These are phyloP conservation scores for Chytriomyces sp. DNA, from an alignment of 192 early-diverging fungal genomes.

Conservation along the genomic window DNA sequence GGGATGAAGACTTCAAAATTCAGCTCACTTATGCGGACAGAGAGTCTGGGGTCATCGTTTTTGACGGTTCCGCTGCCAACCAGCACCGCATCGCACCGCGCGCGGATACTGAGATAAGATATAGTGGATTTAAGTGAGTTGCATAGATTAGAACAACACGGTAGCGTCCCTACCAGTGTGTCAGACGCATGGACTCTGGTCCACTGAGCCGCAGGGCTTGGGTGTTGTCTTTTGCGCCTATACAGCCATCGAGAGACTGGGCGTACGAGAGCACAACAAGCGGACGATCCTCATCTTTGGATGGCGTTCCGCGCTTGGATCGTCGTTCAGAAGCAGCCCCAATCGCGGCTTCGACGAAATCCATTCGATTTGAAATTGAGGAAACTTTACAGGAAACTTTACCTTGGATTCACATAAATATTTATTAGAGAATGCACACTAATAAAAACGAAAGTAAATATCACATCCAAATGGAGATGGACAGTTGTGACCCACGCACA, in stretches of 20 bases:
- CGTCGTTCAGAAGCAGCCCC: no score
- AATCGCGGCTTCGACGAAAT: no score
- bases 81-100: slow-evolving; percentile 75
- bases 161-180: slow-evolving; percentile 54
- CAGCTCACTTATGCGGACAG: slow-evolving; percentile 11
- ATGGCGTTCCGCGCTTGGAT: no score
- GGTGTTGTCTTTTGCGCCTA: slow-evolving; percentile 51
- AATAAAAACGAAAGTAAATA: no score
- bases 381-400: no score
- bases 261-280: slow-evolving; percentile 81
- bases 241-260: slow-evolving; percentile 82
- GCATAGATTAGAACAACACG: neutral
- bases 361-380: no score
- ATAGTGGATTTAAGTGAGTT: neutral
- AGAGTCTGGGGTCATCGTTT: slow-evolving; percentile 77
- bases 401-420: no score
- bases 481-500: no score
- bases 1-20: neutral
- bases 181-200: slow-evolving; percentile 60
- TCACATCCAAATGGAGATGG: no score
- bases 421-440: no score
- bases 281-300: slow-evolving; percentile 17
- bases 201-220: slow-evolving; percentile 71
- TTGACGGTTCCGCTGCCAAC: slow-evolving; percentile 82
- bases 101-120: slow-evolving; percentile 38